Evolutionary conservation across 1,139 yeast species (phyloP).

Genomic region (Suhomyces atakaporum): DNA sequence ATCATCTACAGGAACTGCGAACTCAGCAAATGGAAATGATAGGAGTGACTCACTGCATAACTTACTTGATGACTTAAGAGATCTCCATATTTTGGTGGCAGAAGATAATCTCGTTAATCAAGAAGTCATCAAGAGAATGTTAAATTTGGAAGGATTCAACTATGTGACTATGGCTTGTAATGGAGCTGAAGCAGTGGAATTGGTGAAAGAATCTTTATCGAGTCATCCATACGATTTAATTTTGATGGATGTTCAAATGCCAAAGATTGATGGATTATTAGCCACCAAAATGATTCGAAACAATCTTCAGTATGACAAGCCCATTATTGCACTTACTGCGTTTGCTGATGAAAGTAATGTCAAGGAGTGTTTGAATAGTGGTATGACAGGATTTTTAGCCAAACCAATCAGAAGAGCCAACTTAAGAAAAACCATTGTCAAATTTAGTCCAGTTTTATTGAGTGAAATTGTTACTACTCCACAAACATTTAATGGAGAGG

Average conservation of each 20-base stretch:
- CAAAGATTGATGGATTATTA: conserved; percentile 79
- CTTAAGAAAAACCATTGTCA: conserved; percentile 53
- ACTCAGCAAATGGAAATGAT: conserved; percentile 30
- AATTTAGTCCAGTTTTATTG: conserved; percentile 40
- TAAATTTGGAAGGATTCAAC: conserved; percentile 72
- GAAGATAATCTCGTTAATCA: conserved; percentile 93
- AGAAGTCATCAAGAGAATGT: conserved; percentile 85
- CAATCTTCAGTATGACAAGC: conserved; percentile 62
- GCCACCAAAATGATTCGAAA: conserved; percentile 77
- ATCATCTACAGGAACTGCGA: conserved; percentile 61
- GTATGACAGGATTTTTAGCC: conserved; percentile 86
- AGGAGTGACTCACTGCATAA: conserved; percentile 22
- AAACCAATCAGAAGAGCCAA: conserved; percentile 81
- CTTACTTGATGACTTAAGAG: conserved; percentile 34
- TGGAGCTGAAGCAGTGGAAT: conserved; percentile 83
- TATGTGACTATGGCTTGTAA: conserved; percentile 78
- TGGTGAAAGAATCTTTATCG: conserved; percentile 53
- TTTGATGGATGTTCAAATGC: conserved; percentile 98
- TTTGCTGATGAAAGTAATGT: conserved; percentile 88
- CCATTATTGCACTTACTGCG: conserved; percentile 93
- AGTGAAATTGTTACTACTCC: conserved; percentile 35
- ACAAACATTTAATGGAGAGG: conserved; percentile 18
- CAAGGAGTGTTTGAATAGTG: conserved; percentile 72
- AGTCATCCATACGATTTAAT: conserved; percentile 55
- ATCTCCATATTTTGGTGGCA: conserved; percentile 74